Conservation (phyloP, 345 rosid species). For the Eucalyptus decipiens region DNA sequence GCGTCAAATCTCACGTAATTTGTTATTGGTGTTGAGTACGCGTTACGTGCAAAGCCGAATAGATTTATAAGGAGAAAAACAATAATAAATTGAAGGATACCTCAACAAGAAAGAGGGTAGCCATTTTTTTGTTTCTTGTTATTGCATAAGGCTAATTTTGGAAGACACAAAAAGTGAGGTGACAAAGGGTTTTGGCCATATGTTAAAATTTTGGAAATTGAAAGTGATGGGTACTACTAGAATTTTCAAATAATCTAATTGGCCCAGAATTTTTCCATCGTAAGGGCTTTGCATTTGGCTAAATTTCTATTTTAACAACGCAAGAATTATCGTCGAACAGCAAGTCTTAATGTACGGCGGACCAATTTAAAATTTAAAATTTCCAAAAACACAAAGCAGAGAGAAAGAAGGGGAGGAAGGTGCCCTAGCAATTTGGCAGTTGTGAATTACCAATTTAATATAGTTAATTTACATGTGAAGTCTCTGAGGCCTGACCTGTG, state of each 20-base stretch:
- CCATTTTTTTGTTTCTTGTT: background rate
- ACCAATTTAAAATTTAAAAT: background rate
- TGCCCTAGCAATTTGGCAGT: background rate
- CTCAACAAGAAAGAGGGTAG: background rate
- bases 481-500: background rate
- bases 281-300: background rate
- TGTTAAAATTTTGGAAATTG: background rate
- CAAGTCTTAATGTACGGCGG: background rate
- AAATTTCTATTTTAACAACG: background rate
- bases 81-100: background rate
- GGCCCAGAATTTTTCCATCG: background rate
- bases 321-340: background rate
- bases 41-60: background rate
- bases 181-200: background rate
- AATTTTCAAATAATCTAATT: background rate
- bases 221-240: background rate
- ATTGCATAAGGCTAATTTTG: background rate
- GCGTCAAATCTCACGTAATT: background rate
- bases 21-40: background rate
- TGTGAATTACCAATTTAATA: background rate
- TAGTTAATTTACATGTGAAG: background rate
- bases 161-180: background rate
- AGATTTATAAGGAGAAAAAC: background rate
- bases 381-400: background rate
- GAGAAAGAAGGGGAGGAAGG: background rate